Evolutionary conservation across 352 stramenopile genomes (phyloP).

Genomic region (Elongisporangium senticosum): DNA sequence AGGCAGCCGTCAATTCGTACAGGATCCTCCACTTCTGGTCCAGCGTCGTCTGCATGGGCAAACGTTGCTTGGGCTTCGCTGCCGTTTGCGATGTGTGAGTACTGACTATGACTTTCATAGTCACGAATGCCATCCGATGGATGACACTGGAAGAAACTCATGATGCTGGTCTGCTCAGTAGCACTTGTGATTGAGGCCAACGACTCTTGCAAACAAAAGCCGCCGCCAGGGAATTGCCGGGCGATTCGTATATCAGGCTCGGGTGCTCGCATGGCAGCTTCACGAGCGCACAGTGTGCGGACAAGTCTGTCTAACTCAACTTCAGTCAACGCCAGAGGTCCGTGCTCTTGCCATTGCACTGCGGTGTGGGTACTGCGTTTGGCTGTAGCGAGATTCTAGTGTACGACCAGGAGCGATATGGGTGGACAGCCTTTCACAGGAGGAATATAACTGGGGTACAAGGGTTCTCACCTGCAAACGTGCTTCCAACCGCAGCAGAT

Average conservation of each 20-base stretch:
- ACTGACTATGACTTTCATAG: not conserved
- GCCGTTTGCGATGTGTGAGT: not conserved
- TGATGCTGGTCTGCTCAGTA: not conserved
- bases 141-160: not conserved
- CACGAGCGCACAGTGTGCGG: constrained; percentile 18
- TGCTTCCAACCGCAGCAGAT: constrained; percentile 29
- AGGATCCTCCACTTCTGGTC: not conserved
- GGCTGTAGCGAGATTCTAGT: constrained; percentile 12
- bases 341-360: constrained; percentile 7
- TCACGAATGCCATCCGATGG: not conserved
- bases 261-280: constrained; percentile 19
- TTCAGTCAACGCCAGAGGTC: constrained; percentile 12
- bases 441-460: too few species aligned
- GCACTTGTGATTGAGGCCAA: not conserved
- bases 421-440: not conserved
- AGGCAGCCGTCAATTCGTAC: not conserved
- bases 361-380: constrained; percentile 11
- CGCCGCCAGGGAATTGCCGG: constrained; percentile 5
- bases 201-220: constrained; percentile 30
- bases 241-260: constrained; percentile 15
- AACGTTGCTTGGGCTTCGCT: not conserved
- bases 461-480: constrained; percentile 21
- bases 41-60: not conserved
- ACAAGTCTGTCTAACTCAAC: constrained; percentile 14
- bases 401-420: not conserved